A percentile compares a stretch with the other conserved stretches of the same genome.
Conservation (phyloP, 768 basidiomycete genomes). For the Lactarius vividus region DNA sequence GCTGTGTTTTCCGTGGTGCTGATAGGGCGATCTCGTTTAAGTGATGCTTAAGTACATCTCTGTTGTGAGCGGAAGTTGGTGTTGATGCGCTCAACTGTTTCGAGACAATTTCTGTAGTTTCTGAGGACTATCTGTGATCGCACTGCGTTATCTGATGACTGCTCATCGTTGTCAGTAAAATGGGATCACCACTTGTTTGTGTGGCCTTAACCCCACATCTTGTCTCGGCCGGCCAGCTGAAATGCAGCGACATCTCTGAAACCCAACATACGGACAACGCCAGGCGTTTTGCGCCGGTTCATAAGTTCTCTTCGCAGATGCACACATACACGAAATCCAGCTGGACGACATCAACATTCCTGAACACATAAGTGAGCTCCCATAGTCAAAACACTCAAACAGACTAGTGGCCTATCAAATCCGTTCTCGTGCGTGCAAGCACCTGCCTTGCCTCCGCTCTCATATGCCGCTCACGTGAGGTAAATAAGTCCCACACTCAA, state of each 20-base stretch:
- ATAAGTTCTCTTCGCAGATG: no score
- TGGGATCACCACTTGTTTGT: neutral
- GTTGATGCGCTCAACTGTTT: neutral
- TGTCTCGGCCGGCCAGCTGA: no score
- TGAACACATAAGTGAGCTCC: no score
- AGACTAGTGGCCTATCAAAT: no score
- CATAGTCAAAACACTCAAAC: no score
- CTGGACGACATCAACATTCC: no score
- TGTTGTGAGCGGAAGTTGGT: neutral
- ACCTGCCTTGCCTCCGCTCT: neutral
- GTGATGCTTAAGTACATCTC: neutral
- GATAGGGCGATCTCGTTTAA: slow-evolving; percentile 1
- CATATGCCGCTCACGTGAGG: neutral
- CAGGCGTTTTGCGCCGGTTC: no score
- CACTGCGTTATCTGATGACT: neutral
- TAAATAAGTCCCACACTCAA: neutral
- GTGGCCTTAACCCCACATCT: no score
- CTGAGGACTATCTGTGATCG: neutral
- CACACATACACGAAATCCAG: no score
- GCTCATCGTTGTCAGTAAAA: neutral
- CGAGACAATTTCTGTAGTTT: neutral
- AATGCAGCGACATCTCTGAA: neutral
- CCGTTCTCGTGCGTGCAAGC: no score
- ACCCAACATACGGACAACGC: neutral
- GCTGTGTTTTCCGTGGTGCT: slow-evolving; percentile 27